Conservation (phyloP, 331 rosid species). For the Phaseolus coccineus region DNA sequence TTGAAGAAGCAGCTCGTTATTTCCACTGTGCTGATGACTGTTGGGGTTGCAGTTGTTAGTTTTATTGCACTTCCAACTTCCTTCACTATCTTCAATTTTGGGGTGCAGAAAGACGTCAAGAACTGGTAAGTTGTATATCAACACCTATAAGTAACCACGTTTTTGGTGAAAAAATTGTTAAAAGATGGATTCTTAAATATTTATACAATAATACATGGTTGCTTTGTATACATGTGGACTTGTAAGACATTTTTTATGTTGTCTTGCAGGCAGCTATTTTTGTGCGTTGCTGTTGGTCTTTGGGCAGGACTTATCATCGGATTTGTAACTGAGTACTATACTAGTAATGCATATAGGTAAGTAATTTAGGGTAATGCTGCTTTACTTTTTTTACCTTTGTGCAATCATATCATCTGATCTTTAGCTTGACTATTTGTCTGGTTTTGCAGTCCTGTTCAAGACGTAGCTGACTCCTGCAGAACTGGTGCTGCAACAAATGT, state of each 20-base stretch:
- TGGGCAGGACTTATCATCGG: conserved; percentile 99
- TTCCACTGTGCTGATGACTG: conserved; percentile 82
- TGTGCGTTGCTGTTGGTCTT: conserved; percentile 91
- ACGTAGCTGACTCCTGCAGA: conserved; percentile 95
- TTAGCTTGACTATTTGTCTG: neutral
- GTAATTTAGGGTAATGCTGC: conserved; percentile 20
- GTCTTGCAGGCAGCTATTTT: conserved; percentile 82
- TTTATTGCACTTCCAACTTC: conserved; percentile 88
- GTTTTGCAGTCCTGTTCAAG: conserved; percentile 91
- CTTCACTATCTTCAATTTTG: conserved; percentile 88
- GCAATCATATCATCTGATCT: neutral
- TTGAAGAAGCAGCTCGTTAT: conserved; percentile 90
- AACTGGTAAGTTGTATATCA: conserved; percentile 63
- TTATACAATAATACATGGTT: neutral
- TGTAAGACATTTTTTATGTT: conserved; percentile 37
- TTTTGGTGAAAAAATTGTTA: neutral
- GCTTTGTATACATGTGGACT: neutral
- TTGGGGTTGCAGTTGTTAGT: conserved; percentile 78
- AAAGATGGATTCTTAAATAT: neutral
- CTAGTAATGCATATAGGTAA: conserved; percentile 97
- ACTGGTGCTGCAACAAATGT: conserved; percentile 99
- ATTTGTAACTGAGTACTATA: conserved; percentile 92
- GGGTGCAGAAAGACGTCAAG: conserved; percentile 80
- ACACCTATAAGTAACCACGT: neutral
- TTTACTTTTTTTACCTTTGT: neutral